Evolutionary conservation across 2,329 filamentous ascomycete genomes (phyloP), one percentile per base, ranked within the genome.

Genomic region (Fusarium heterosporum): DNA sequence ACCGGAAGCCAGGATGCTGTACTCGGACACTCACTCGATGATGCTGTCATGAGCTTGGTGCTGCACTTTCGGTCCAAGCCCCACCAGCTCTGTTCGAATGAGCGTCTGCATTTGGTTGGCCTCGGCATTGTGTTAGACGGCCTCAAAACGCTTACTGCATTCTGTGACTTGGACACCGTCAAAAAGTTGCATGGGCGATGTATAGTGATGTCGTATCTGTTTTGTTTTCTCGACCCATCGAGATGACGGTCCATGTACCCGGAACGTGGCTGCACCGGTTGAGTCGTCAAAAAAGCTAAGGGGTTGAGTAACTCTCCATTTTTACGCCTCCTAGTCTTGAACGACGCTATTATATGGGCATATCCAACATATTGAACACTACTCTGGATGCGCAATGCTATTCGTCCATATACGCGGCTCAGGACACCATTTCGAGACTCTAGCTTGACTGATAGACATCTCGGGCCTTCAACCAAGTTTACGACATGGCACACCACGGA

Each of bases 231-330:
- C 55, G 34, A 56, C 55, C 66, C 54, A 30, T 51, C 28, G 45
- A 40, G 46, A 51, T 49, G 55, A 34, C 52, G 55, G 61, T 58
- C 71, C 71, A 73, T 36, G 55, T 32, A 66, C 66, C 70, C 61
- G 70, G 70, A 69, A 50, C 43, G 50, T 73, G 69, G 71, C 34
- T 36, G n/a, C 34, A 10, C 8, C 3, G 16, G 34, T 17, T 36
- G 34, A n/a, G 51, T 62, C 66, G 62, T 61, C 45, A 51, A 55
- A 34, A 42, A 51, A 61, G 57, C 55, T 53, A 62, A 53, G 36
- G 51, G 19, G 30, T 51, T 25, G 34, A 41, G 46, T 54, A 30
- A 49, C 25, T 51, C 14, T 17, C 46, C 29, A 34, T 25, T 29
- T 26, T 28, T 26, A 41, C 22, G 16, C 30, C 41, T 22, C 41